A percentile compares a stretch with the other conserved stretches of the same genome.
These are phyloP conservation scores for Leccinum subtestaceum DNA, from an alignment of 768 basidiomycete species.

Conservation along the genomic window DNA sequence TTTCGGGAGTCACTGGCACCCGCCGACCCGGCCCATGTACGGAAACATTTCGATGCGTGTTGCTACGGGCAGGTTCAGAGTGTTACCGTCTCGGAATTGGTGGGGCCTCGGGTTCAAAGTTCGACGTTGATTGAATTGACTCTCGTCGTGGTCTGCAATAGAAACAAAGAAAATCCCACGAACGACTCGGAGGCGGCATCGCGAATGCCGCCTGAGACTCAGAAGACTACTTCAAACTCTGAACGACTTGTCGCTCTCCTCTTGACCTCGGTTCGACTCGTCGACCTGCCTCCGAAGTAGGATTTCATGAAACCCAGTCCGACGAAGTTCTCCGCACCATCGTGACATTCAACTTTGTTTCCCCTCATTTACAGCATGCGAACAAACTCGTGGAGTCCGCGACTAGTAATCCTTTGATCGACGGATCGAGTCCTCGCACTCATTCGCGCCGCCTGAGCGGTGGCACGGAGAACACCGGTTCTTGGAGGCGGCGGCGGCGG, in stretches of 20 bases:
- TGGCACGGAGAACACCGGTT: neutral
- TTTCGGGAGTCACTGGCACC: too few relatives aligned
- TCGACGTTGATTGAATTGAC: neutral
- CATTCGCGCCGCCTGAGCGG: neutral
- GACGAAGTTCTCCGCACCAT: neutral
- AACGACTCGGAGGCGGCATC: neutral
- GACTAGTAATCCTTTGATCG: neutral
- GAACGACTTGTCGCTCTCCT: too few relatives aligned
- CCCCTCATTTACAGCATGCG: neutral
- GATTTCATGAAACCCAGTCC: neutral
- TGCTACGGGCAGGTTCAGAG: neutral
- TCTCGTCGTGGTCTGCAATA: neutral
- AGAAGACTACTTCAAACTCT: too few relatives aligned
- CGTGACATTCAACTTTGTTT: neutral
- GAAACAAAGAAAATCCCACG: neutral
- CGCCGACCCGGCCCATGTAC: neutral
- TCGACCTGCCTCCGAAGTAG: too few relatives aligned
- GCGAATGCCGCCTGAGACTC: too few relatives aligned
- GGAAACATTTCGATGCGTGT: neutral
- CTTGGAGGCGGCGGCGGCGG: neutral
- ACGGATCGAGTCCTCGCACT: neutral
- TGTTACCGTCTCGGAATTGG: neutral
- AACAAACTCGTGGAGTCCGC: neutral
- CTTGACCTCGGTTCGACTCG: too few relatives aligned
- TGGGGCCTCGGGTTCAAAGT: neutral